A percentile compares a stretch with the other conserved stretches of the same genome.
phyloP scores from a whole-genome alignment of 2,329 filamentous ascomycete genomes.

The Pyricularia grisea region DNA sequence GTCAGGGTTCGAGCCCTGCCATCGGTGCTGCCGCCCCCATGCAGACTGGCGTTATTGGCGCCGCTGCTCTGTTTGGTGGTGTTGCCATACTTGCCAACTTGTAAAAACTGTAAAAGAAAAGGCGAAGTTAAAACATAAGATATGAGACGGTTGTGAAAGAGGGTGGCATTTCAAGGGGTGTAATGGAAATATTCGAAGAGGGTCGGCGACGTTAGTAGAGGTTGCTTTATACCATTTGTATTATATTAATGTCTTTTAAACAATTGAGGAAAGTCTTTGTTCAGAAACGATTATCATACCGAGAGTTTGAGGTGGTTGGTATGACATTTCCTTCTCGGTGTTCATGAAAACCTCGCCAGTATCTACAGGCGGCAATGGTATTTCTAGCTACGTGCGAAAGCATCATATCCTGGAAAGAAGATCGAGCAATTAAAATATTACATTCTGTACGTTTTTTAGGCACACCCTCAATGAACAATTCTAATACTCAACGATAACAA shows the following conservation, averaged over 20 bases:
- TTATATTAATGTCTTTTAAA: not conserved
- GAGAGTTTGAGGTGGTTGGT: too few species aligned
- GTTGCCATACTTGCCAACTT: slow-evolving; percentile 22
- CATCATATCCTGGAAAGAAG: not conserved
- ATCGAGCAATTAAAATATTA: not conserved
- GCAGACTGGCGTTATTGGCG: slow-evolving; percentile 28
- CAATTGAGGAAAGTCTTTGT: too few species aligned
- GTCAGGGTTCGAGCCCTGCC: slow-evolving; percentile 22
- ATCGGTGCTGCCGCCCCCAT: slow-evolving; percentile 18
- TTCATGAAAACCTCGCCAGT: too few species aligned
- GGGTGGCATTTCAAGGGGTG: not conserved
- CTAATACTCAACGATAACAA: not conserved
- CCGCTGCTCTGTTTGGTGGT: slow-evolving; percentile 35
- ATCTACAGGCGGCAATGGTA: too few species aligned
- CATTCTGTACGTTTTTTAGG: too few species aligned
- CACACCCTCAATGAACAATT: not conserved
- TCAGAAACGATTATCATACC: too few species aligned
- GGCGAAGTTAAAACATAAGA: not conserved
- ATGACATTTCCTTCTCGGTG: too few species aligned
- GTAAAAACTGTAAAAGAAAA: slow-evolving; percentile 3
- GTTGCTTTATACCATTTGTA: not conserved
- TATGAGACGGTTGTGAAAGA: not conserved
- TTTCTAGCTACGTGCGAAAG: too few species aligned
- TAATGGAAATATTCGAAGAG: not conserved
- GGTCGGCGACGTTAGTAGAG: not conserved